phyloP scores from a whole-genome alignment of 2,329 filamentous ascomycete species.

The Leptographium lundbergii region DNA sequence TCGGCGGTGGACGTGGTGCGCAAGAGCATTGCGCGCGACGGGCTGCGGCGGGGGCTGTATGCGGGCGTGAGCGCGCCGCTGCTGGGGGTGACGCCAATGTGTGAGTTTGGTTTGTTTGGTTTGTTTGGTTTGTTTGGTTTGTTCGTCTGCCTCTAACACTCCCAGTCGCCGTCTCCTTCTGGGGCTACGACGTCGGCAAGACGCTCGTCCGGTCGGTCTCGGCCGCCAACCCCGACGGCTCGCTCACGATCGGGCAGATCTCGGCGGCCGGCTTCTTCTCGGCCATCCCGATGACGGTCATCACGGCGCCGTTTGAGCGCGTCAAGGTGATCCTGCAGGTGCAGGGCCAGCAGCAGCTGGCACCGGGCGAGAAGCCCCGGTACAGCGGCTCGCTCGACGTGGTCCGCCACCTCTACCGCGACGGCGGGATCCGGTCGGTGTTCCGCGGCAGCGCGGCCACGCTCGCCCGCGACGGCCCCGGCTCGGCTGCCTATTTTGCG shows the following conservation, averaged over 20 bases:
- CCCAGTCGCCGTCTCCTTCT: slow-evolving; percentile 55
- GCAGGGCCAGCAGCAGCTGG: slow-evolving; percentile 77
- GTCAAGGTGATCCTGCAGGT: slow-evolving; percentile 98
- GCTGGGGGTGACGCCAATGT: slow-evolving; percentile 97
- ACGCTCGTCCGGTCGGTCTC: slow-evolving; percentile 62
- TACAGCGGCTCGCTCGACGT: slow-evolving; percentile 84
- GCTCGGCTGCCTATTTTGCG: slow-evolving; percentile 90
- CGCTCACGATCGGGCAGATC: slow-evolving; percentile 73
- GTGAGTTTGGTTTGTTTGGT: slow-evolving; percentile 44
- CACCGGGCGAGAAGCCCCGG: slow-evolving; percentile 82
- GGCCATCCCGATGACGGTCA: slow-evolving; percentile 91
- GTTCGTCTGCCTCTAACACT: not conserved
- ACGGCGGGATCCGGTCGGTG: slow-evolving; percentile 81
- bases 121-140: not conserved
- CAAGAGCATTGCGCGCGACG: slow-evolving; percentile 80
- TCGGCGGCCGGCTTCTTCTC: slow-evolving; percentile 94
- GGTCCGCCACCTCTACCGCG: slow-evolving; percentile 81
- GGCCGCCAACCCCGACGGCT: slow-evolving; percentile 51
- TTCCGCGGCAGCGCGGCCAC: slow-evolving; percentile 89
- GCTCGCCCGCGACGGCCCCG: slow-evolving; percentile 84
- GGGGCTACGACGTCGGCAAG: slow-evolving; percentile 95
- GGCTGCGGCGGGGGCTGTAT: slow-evolving; percentile 69
- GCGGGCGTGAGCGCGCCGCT: slow-evolving; percentile 93
- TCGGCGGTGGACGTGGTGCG: slow-evolving; percentile 84
- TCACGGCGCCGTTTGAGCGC: slow-evolving; percentile 98